Conservation (phyloP, 352 stramenopile genomes). For the Pythium phragmiticola region DNA sequence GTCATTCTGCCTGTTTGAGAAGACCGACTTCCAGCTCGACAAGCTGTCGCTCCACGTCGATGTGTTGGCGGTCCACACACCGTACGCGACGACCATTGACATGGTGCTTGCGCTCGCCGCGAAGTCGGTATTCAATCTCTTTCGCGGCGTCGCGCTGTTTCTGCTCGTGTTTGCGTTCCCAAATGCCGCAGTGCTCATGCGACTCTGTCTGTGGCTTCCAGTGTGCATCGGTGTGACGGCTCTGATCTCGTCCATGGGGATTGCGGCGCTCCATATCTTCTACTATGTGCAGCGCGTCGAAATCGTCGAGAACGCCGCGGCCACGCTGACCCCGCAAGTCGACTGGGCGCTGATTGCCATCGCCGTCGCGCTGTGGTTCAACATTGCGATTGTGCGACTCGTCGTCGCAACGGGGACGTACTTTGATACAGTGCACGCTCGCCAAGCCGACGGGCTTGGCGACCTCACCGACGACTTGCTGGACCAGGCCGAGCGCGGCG, state of each 20-base stretch:
- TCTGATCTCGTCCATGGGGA: slow-evolving; percentile 38
- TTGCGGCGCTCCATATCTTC: slow-evolving; percentile 49
- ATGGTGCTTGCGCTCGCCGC: slow-evolving; percentile 39
- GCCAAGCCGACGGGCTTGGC: slow-evolving; percentile 33
- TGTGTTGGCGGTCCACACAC: slow-evolving; percentile 42
- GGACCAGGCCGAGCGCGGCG: slow-evolving; percentile 54
- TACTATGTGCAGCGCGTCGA: slow-evolving; percentile 54
- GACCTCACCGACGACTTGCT: slow-evolving; percentile 51
- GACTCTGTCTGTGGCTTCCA: slow-evolving; percentile 35
- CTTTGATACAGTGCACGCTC: slow-evolving; percentile 37
- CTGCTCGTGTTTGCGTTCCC: slow-evolving; percentile 58
- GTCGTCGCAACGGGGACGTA: slow-evolving; percentile 35
- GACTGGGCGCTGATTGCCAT: slow-evolving; percentile 44
- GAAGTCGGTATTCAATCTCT: slow-evolving; percentile 64
- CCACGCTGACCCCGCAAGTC: slow-evolving; percentile 33
- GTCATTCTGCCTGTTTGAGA: slow-evolving; percentile 44
- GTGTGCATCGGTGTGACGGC: slow-evolving; percentile 43
- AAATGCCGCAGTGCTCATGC: slow-evolving; percentile 39
- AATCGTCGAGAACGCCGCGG: slow-evolving; percentile 29
- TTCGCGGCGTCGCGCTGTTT: slow-evolving; percentile 48
- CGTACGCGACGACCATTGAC: slow-evolving; percentile 38
- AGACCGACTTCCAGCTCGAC: slow-evolving; percentile 27
- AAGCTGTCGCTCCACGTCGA: slow-evolving; percentile 35
- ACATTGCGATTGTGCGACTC: slow-evolving; percentile 37
- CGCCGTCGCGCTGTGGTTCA: slow-evolving; percentile 47